Percentiles rank a stretch among this genome's conserved stretches.
Conservation (phyloP, 1,284 basidiomycete species). For the Moesziomyces sp. region DNA sequence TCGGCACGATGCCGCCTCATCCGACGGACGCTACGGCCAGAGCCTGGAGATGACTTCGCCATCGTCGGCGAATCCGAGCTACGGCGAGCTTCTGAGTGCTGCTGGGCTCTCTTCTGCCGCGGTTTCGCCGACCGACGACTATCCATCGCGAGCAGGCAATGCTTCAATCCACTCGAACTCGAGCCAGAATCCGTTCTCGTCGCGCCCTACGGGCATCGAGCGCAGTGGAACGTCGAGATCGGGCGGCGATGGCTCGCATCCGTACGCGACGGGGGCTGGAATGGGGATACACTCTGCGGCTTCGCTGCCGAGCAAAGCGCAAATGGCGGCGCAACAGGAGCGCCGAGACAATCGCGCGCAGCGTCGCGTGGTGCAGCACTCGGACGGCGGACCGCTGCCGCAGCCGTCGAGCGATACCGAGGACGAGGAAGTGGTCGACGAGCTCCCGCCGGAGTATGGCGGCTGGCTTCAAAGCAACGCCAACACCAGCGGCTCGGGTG, state of each 20-base stretch:
- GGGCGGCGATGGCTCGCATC: conserved; percentile 1
- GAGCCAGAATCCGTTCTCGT: conserved; percentile 23
- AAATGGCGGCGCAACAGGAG: conserved; percentile 16
- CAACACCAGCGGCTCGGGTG: conserved; percentile 1
- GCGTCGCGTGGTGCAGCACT: conserved; percentile 36
- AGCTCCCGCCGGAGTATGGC: conserved; percentile 50
- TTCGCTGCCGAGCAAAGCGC: conserved; percentile 17
- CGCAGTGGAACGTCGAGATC: neutral
- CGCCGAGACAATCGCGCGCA: conserved; percentile 20
- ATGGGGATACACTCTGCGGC: conserved; percentile 15
- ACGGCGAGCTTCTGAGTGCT: conserved; percentile 34
- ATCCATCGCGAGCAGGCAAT: conserved; percentile 16
- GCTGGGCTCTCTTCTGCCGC: conserved; percentile 13
- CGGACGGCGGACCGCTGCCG: conserved; percentile 47
- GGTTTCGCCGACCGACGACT: conserved; percentile 17
- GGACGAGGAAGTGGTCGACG: conserved; percentile 44
- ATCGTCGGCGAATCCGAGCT: conserved; percentile 26
- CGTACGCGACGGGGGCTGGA: conserved; percentile 5
- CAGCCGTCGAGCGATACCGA: conserved; percentile 46
- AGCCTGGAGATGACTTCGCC: conserved; percentile 40
- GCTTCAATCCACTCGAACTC: conserved; percentile 17
- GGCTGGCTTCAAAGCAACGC: conserved; percentile 34
- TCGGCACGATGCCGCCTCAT: conserved; percentile 8
- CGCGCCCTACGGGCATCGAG: conserved; percentile 2
- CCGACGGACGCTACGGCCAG: conserved; percentile 15